Conservation (phyloP, 2,329 filamentous ascomycete genomes). For the Ceratocystis lukuohia region DNA sequence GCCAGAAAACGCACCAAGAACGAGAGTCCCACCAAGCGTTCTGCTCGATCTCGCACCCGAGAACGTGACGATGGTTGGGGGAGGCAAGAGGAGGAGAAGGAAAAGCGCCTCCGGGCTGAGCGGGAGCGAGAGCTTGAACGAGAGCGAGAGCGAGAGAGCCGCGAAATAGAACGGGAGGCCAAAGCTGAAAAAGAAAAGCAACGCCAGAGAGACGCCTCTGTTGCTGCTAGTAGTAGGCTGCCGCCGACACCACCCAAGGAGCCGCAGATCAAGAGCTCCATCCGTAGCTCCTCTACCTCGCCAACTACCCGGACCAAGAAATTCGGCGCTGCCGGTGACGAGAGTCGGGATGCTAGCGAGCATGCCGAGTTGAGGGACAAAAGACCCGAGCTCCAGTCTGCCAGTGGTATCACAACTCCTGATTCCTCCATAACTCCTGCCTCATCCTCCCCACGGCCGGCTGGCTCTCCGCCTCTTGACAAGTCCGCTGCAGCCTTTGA, state of each 20-base stretch:
- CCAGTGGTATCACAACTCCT: background rate
- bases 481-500: background rate
- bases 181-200: background rate
- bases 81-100: background rate
- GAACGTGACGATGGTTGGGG: background rate
- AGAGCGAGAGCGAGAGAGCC: slow-evolving; percentile 2
- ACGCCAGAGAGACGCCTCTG: background rate
- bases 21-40: background rate
- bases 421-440: background rate
- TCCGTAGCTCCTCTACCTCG: background rate
- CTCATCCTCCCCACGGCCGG: background rate
- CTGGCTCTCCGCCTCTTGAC: background rate
- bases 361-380: background rate
- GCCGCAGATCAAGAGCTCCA: slow-evolving; percentile 1
- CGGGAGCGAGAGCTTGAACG: background rate
- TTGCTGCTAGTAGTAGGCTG: background rate
- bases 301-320: background rate
- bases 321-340: background rate
- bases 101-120: background rate
- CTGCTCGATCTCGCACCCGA: slow-evolving; percentile 8
- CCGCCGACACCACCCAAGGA: slow-evolving; percentile 11
- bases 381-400: background rate
- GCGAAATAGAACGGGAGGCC: background rate
- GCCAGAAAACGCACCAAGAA: slow-evolving; percentile 4
- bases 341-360: background rate